Conservation (phyloP, 2,329 filamentous ascomycete species). For the Paecilomyces dactylethromorphus region DNA sequence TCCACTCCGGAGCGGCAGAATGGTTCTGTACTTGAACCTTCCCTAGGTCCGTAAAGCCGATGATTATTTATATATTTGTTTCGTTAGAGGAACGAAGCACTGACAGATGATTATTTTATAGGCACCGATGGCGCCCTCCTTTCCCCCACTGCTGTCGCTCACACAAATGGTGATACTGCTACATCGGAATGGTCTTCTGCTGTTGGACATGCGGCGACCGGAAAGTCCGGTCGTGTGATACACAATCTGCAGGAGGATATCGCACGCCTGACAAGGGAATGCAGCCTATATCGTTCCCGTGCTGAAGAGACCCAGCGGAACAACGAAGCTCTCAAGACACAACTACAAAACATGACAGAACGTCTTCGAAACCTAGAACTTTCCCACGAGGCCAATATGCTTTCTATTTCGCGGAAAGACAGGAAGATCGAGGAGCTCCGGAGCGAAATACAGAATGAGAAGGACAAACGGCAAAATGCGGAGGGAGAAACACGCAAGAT, state of each 20-base stretch:
- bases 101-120: constrained; percentile 5
- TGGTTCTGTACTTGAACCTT: constrained; percentile 12
- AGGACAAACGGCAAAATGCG: constrained; percentile 31
- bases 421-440: constrained; percentile 42
- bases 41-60: constrained; percentile 2
- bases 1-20: constrained; percentile 18
- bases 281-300: constrained; percentile 37
- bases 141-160: constrained; percentile 17
- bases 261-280: constrained; percentile 42
- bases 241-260: constrained; percentile 46
- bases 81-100: not conserved
- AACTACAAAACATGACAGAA: constrained; percentile 39
- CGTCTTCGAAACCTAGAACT: constrained; percentile 40
- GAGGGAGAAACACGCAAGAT: constrained; percentile 32
- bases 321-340: constrained; percentile 40
- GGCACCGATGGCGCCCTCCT: constrained; percentile 9
- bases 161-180: constrained; percentile 21
- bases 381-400: constrained; percentile 41
- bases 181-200: constrained; percentile 43
- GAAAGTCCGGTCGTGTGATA: constrained; percentile 46
- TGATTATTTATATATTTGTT: constrained; percentile 15
- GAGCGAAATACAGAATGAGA: constrained; percentile 35
- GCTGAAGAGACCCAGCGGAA: constrained; percentile 42
- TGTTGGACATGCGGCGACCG: constrained; percentile 43
- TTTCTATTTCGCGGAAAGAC: constrained; percentile 41